Conservation (phyloP, 2,329 filamentous ascomycete species). For the Westerdykella ornata region DNA sequence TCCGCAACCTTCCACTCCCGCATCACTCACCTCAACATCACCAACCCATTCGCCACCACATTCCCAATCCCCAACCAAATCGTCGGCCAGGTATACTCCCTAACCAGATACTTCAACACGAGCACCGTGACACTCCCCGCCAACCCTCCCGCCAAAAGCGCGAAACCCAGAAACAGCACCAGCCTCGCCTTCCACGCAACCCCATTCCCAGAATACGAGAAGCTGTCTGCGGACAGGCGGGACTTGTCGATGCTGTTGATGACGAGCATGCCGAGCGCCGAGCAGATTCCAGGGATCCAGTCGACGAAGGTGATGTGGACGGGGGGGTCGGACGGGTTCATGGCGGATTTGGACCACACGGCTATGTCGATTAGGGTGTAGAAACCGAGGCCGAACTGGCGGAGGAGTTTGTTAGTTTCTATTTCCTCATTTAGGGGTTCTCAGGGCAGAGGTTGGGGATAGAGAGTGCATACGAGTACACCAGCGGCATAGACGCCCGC, state of each 20-base stretch:
- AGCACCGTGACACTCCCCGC: conserved; percentile 61
- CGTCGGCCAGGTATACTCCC: conserved; percentile 53
- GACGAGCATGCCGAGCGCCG: conserved; percentile 61
- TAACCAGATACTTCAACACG: conserved; percentile 61
- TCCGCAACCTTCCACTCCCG: not conserved
- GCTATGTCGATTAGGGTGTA: conserved; percentile 64
- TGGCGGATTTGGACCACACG: conserved; percentile 55
- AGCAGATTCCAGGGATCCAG: conserved; percentile 67
- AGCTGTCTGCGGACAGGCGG: conserved; percentile 56
- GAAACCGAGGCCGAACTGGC: conserved; percentile 61
- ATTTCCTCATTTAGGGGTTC: not conserved
- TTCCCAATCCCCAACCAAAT: conserved; percentile 63
- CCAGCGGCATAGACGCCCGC: conserved; percentile 61
- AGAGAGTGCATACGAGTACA: conserved; percentile 50
- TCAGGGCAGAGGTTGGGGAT: not conserved
- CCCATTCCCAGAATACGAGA: conserved; percentile 57
- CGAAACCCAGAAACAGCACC: conserved; percentile 63
- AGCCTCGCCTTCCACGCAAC: conserved; percentile 65
- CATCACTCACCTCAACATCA: conserved; percentile 58
- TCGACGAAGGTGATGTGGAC: conserved; percentile 64
- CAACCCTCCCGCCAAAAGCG: conserved; percentile 60
- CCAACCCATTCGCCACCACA: conserved; percentile 56
- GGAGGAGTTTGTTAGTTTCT: conserved; percentile 2
- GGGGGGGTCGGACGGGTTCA: conserved; percentile 50
- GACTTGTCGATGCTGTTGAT: conserved; percentile 68